These are phyloP conservation scores for Irpex sp. DNA, from an alignment of 1,284 basidiomycete genomes.

Conservation along the genomic window DNA sequence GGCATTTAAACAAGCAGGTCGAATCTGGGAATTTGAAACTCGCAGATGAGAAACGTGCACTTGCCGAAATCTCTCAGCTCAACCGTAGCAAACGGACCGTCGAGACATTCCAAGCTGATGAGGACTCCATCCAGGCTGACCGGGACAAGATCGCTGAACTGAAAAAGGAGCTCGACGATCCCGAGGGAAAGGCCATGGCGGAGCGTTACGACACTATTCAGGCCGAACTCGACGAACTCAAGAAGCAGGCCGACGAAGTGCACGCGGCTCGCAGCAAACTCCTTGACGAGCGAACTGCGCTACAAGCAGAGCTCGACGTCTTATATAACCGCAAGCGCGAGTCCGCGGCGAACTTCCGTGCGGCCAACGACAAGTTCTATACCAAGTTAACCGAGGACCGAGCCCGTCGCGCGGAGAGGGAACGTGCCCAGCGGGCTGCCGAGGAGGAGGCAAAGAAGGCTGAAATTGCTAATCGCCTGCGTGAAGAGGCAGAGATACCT, in stretches of 20 bases:
- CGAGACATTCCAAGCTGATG: constrained; percentile 75
- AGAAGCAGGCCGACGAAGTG: constrained; percentile 83
- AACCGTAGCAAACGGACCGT: constrained; percentile 69
- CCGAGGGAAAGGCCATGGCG: constrained; percentile 78
- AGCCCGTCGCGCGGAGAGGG: constrained; percentile 76
- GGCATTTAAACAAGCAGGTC: constrained; percentile 81
- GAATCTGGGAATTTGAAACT: constrained; percentile 92
- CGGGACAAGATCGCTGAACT: constrained; percentile 76
- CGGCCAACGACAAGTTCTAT: constrained; percentile 79
- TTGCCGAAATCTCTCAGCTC: constrained; percentile 78
- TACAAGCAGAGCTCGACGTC: constrained; percentile 68
- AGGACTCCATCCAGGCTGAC: constrained; percentile 80
- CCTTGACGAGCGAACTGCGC: constrained; percentile 79
- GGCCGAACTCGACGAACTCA: constrained; percentile 81
- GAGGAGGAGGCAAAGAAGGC: constrained; percentile 82
- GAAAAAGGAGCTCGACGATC: constrained; percentile 84
- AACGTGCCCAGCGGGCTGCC: constrained; percentile 75
- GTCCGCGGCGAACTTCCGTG: constrained; percentile 63
- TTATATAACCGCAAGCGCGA: constrained; percentile 82
- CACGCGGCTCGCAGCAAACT: constrained; percentile 81
- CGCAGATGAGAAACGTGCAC: constrained; percentile 92
- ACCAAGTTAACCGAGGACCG: constrained; percentile 81
- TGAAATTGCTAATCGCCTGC: constrained; percentile 75
- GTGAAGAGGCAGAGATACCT: constrained; percentile 88
- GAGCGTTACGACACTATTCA: constrained; percentile 84